Evolutionary conservation across 2,329 filamentous ascomycete species (phyloP).

Genomic region (Cercospora berteroae): DNA sequence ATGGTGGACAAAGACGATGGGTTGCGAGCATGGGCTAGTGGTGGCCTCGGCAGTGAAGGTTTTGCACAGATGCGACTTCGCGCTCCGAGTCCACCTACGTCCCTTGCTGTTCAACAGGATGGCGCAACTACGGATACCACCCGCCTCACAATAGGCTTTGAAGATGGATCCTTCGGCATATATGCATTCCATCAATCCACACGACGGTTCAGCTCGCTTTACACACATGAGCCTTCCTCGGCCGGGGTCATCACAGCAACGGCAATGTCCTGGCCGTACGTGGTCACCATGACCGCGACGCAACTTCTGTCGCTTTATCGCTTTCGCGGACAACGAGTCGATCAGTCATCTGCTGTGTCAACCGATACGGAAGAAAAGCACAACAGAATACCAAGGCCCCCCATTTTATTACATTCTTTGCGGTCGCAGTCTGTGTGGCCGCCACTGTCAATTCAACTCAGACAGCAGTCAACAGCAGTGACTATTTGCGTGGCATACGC

Average conservation of each 20-base stretch:
- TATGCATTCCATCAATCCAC: constrained; percentile 59
- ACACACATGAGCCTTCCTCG: constrained; percentile 60
- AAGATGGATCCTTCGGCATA: constrained; percentile 67
- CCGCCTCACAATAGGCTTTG: constrained; percentile 64
- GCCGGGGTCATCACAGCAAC: constrained; percentile 66
- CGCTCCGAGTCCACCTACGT: constrained; percentile 51
- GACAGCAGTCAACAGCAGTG: constrained; percentile 61
- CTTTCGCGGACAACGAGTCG: constrained; percentile 16
- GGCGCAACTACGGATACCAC: constrained; percentile 33
- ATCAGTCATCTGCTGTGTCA: not conserved
- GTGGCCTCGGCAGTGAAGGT: constrained; percentile 52
- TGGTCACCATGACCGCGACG: constrained; percentile 73
- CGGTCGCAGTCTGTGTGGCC: constrained; percentile 75
- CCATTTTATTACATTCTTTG: constrained; percentile 70
- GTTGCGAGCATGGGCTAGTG: constrained; percentile 75
- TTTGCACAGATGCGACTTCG: constrained; percentile 51
- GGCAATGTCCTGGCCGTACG: constrained; percentile 70
- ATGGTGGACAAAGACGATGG: constrained; percentile 70
- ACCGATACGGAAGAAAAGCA: not conserved
- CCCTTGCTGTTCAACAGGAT: constrained; percentile 61
- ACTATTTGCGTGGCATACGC: constrained; percentile 87
- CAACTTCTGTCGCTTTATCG: constrained; percentile 72
- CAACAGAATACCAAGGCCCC: constrained; percentile 36
- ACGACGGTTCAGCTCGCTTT: constrained; percentile 50
- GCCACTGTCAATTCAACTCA: constrained; percentile 78